A percentile compares a stretch with the other conserved stretches of the same genome.
Evolutionary conservation across 345 rosid species (phyloP).

Genomic region (Salix koriyanagi): DNA sequence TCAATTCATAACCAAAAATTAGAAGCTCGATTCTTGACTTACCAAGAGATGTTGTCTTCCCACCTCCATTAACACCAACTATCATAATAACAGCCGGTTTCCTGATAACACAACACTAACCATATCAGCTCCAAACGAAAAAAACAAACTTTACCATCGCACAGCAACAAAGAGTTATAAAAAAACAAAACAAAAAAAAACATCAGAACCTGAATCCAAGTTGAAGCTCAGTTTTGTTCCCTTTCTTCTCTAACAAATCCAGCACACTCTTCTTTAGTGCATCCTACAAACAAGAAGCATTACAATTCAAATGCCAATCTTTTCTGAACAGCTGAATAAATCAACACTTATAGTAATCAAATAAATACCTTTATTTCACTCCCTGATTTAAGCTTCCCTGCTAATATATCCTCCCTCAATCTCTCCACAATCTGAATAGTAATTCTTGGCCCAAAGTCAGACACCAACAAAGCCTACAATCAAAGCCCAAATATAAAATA

Average conservation of each 20-base stretch:
- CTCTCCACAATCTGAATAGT: conserved; percentile 85
- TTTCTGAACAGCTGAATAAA: neutral
- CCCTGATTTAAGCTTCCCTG: conserved; percentile 87
- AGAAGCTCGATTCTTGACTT: conserved; percentile 17
- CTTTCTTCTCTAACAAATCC: conserved; percentile 60
- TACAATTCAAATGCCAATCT: neutral
- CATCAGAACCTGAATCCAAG: conserved; percentile 69
- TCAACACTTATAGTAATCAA: neutral
- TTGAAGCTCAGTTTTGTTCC: conserved; percentile 76
- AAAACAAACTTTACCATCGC: neutral
- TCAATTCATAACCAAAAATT: neutral
- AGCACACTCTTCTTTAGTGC: conserved; percentile 76
- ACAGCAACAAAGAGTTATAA: neutral
- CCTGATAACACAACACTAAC: conserved; percentile 34
- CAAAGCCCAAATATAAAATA: neutral
- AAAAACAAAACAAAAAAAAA: neutral
- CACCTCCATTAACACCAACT: conserved; percentile 94
- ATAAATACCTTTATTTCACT: conserved; percentile 71
- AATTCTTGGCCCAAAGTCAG: conserved; percentile 94
- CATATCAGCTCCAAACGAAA: conserved; percentile 10
- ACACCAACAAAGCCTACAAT: conserved; percentile 67
- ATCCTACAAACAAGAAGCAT: conserved; percentile 38
- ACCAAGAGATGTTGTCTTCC: conserved; percentile 98
- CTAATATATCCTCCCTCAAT: conserved; percentile 67
- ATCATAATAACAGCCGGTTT: conserved; percentile 88